Evolutionary conservation across 768 basidiomycete genomes (phyloP).

Genomic region (Suillus fuscotomentosus): DNA sequence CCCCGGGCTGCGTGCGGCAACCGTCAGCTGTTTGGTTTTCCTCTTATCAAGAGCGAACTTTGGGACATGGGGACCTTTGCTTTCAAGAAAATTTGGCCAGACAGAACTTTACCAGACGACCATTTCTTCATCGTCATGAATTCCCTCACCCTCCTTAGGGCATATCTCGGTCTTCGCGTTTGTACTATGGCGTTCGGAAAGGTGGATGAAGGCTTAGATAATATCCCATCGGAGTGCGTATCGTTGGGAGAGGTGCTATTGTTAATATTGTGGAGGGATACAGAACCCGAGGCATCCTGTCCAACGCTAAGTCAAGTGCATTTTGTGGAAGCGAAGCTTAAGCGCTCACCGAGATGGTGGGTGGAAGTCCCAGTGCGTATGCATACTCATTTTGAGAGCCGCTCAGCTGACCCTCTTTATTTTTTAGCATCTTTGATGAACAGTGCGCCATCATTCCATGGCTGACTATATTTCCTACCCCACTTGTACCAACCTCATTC

Average conservation of each 20-base stretch:
- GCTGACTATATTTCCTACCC: not conserved
- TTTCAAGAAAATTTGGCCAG: not conserved
- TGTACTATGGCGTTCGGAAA: not conserved
- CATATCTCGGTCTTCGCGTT: not conserved
- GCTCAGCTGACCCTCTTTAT: not conserved
- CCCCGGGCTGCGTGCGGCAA: not conserved
- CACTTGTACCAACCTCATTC: too few species aligned
- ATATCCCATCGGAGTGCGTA: not conserved
- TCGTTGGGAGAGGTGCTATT: not conserved
- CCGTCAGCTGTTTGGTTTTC: not conserved
- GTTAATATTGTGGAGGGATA: not conserved
- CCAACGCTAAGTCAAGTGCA: not conserved
- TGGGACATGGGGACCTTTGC: not conserved
- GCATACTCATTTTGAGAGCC: not conserved
- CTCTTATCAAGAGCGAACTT: not conserved
- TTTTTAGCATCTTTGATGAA: not conserved
- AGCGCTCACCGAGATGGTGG: conserved; percentile 3
- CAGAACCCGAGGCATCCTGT: not conserved
- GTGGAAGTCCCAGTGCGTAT: not conserved
- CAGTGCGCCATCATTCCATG: not conserved
- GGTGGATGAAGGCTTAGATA: not conserved
- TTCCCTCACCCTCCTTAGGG: not conserved
- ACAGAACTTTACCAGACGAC: not conserved
- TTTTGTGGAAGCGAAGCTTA: not conserved
- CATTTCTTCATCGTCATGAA: not conserved